Conservation (phyloP, 2,329 filamentous ascomycete genomes). For the Blastomyces percursus region DNA sequence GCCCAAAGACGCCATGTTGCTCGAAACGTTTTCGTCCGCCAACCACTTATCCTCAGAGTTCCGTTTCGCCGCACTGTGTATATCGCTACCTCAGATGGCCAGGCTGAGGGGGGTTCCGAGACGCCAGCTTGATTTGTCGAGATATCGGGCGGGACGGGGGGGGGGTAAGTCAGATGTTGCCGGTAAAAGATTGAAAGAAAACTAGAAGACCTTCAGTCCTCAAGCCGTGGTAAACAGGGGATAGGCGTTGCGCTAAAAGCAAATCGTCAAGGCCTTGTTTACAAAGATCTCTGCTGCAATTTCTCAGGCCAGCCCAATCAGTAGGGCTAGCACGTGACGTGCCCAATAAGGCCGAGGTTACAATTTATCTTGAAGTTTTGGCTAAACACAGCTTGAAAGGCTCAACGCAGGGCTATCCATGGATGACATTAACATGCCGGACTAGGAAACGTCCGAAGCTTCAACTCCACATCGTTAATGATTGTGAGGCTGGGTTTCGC, state of each 20-base stretch:
- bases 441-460: neutral
- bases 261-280: neutral
- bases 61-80: conserved; percentile 15
- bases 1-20: conserved; percentile 90
- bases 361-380: neutral
- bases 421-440: neutral
- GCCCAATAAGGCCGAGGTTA: conserved; percentile 3
- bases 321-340: neutral
- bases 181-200: neutral
- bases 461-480: neutral
- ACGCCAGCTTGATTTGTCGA: neutral
- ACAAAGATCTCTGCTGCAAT: neutral
- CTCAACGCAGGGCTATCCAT: neutral
- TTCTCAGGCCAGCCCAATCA: neutral
- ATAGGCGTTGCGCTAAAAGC: neutral
- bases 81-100: conserved; percentile 14
- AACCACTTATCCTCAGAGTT: neutral
- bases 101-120: neutral
- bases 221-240: neutral
- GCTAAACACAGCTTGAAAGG: no score
- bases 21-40: conserved; percentile 8
- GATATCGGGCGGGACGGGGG: neutral
- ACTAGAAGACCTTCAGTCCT: neutral
- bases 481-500: neutral
- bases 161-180: neutral